A percentile compares a stretch with the other conserved stretches of the same genome.
phyloP scores from a whole-genome alignment of 768 basidiomycete species.

The Cystobasidiopsis lactophilus region DNA sequence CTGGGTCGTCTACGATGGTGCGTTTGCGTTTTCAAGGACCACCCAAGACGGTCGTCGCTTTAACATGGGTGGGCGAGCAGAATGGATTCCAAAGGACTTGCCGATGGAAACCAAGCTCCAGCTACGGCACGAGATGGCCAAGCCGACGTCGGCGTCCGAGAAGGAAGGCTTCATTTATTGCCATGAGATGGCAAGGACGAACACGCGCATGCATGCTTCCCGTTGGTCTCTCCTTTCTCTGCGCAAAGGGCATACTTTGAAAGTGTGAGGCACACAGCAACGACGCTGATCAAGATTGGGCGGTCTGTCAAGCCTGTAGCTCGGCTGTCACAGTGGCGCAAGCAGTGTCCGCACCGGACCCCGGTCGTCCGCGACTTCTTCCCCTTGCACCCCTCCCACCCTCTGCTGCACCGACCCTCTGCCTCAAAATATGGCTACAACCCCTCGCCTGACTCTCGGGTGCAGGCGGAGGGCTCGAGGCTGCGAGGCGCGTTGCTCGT shows the following conservation, averaged over 20 bases:
- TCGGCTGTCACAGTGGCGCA: conserved; percentile 5
- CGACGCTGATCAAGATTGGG: conserved; percentile 10
- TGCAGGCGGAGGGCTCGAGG: not conserved
- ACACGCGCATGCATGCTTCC: not conserved
- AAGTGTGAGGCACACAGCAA: not conserved
- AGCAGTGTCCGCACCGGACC: conserved; percentile 6
- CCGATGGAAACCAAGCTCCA: conserved; percentile 9
- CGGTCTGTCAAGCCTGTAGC: conserved; percentile 7
- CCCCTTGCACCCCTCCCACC: conserved; percentile 7
- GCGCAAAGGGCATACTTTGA: not conserved
- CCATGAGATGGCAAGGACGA: conserved; percentile 4
- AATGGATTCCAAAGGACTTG: conserved; percentile 7
- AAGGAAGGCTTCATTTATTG: conserved; percentile 7
- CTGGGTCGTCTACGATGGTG: conserved; percentile 5
- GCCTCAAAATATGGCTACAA: not conserved
- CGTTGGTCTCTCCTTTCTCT: not conserved
- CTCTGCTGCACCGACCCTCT: not conserved
- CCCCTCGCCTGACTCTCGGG: too few relatives aligned
- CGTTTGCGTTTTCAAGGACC: not conserved
- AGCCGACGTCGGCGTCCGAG: not conserved
- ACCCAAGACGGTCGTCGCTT: not conserved
- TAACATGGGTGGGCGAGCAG: not conserved
- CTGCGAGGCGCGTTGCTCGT: conserved; percentile 6
- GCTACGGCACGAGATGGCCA: conserved; percentile 10
- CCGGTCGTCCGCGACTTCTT: conserved; percentile 11